Evolutionary conservation across 495 filamentous ascomycete genomes (phyloP).

Genomic region (Aspergillus avenaceus): DNA sequence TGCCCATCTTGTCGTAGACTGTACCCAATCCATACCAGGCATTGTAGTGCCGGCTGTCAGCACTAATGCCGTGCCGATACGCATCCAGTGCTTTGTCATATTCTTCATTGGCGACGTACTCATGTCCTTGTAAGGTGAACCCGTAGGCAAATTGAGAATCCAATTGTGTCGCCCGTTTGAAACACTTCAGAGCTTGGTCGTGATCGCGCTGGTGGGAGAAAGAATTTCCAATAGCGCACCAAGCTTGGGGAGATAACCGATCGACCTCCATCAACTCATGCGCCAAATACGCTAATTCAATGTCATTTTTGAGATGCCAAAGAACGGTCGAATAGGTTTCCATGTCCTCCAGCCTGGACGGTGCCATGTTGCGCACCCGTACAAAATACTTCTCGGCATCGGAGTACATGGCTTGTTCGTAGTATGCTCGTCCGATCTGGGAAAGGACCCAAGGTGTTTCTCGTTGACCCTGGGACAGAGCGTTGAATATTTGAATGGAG

Average conservation of each 20-base stretch:
- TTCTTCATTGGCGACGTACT: constrained; percentile 94
- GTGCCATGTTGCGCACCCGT: constrained; percentile 68
- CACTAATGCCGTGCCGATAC: constrained; percentile 77
- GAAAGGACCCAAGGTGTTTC: constrained; percentile 95
- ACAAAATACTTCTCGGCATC: constrained; percentile 84
- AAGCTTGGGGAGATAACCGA: constrained; percentile 85
- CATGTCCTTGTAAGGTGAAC: constrained; percentile 92
- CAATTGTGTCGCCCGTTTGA: constrained; percentile 88
- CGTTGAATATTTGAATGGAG: constrained; percentile 65
- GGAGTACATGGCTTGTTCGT: constrained; percentile 78
- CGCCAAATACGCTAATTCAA: constrained; percentile 84
- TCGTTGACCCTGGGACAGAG: constrained; percentile 67
- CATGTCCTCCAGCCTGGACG: constrained; percentile 84
- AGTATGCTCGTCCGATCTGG: constrained; percentile 82
- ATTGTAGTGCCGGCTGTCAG: constrained; percentile 89
- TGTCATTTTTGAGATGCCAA: constrained; percentile 91
- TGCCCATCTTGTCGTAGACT: constrained; percentile 92
- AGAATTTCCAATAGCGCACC: constrained; percentile 92
- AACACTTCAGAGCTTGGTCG: constrained; percentile 90
- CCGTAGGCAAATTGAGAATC: constrained; percentile 91
- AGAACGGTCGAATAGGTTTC: constrained; percentile 96
- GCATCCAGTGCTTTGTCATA: constrained; percentile 87
- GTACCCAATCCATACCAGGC: constrained; percentile 94
- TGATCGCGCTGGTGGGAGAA: constrained; percentile 94
- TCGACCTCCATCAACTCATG: constrained; percentile 84